Percentiles rank a stretch among this genome's conserved stretches.
These are phyloP conservation scores for Helichrysum umbraculigerum DNA, from an alignment of 129 eudicot species.

Conservation along the genomic window DNA sequence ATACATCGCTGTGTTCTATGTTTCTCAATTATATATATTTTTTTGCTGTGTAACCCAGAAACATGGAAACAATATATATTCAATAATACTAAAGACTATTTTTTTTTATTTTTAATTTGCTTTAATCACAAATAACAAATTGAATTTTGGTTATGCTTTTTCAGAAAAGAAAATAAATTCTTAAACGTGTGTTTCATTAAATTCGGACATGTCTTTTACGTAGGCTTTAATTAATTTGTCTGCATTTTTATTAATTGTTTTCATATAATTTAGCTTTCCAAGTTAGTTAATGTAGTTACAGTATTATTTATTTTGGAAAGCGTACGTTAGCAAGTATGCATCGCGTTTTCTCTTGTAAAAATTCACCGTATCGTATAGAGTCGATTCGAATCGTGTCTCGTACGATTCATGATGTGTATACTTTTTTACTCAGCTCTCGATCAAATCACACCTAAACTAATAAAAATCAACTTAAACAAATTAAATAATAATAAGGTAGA, in stretches of 20 bases:
- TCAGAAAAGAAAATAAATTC: neutral
- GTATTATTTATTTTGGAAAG: too few species aligned
- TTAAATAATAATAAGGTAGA: too few species aligned
- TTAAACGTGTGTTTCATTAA: slow-evolving; percentile 6
- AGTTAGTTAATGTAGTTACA: neutral
- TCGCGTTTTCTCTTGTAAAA: too few species aligned
- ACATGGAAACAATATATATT: slow-evolving; percentile 21
- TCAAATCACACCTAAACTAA: too few species aligned
- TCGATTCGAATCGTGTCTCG: too few species aligned
- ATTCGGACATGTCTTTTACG: neutral
- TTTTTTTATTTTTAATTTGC: neutral
- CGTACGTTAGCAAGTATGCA: too few species aligned
- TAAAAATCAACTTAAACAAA: too few species aligned
- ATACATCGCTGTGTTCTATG: slow-evolving; percentile 10
- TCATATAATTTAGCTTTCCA: neutral
- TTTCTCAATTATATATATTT: neutral
- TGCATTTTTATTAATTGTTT: neutral
- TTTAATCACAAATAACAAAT: slow-evolving; percentile 17
- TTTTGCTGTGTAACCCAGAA: slow-evolving; percentile 2
- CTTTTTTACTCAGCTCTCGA: too few species aligned
- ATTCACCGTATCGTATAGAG: too few species aligned
- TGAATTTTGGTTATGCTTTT: neutral
- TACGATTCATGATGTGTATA: too few species aligned
- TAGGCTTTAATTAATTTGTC: slow-evolving; percentile 7
- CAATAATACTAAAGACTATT: neutral